Evolutionary conservation across 2,329 filamentous ascomycete genomes (phyloP).

Genomic region (Metarhizium guizhouense): DNA sequence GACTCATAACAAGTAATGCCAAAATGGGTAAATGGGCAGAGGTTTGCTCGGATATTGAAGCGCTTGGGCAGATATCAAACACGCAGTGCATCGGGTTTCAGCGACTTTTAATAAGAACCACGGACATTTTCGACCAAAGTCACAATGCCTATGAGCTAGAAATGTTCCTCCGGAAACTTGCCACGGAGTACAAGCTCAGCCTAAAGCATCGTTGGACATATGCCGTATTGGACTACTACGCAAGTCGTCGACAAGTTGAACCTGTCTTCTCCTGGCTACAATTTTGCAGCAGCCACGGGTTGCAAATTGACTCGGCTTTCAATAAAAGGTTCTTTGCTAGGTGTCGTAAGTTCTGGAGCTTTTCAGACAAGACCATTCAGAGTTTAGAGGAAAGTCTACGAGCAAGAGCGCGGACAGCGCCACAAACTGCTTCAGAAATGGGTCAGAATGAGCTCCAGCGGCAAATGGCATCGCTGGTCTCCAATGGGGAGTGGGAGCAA

Average conservation of each 20-base stretch:
- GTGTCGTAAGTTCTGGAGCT: constrained; percentile 24
- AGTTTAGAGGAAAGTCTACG: constrained; percentile 6
- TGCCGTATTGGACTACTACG: constrained; percentile 21
- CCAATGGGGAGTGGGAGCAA: constrained; percentile 18
- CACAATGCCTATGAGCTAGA: constrained; percentile 19
- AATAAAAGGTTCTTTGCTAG: constrained; percentile 17
- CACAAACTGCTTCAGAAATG: background rate
- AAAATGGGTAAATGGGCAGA: constrained; percentile 17
- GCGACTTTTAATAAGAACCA: constrained; percentile 19
- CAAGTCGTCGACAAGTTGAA: constrained; percentile 18
- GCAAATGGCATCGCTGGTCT: constrained; percentile 6
- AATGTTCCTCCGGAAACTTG: constrained; percentile 17
- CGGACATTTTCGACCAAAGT: constrained; percentile 21
- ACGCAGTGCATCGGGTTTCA: constrained; percentile 15
- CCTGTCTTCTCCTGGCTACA: constrained; percentile 21
- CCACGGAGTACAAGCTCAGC: constrained; percentile 16
- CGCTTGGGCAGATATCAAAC: constrained; percentile 11
- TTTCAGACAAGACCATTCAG: constrained; percentile 20
- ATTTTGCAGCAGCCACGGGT: constrained; percentile 20
- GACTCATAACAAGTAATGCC: constrained; percentile 19
- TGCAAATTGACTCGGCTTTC: constrained; percentile 20
- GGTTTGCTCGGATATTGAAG: constrained; percentile 13
- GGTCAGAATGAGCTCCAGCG: constrained; percentile 10
- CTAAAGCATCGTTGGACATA: constrained; percentile 20
- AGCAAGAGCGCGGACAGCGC: background rate